A percentile compares a stretch with the other conserved stretches of the same genome.
Evolutionary conservation across 768 basidiomycete species (phyloP).

Genomic region (Amanita subjunquillea): DNA sequence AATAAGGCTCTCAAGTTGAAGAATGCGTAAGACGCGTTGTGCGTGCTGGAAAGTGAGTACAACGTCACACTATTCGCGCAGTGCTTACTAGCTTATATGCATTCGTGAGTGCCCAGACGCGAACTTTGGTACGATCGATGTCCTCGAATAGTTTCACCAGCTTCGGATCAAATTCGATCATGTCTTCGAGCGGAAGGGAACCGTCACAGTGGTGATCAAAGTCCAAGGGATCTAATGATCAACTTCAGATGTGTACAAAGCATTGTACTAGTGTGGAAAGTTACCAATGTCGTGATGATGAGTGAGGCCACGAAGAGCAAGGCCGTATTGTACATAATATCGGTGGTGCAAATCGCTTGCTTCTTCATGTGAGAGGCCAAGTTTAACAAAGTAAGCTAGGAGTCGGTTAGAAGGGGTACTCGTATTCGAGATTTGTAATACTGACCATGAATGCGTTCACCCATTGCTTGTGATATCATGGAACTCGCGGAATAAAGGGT

Average conservation of each 20-base stretch:
- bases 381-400: conserved; percentile 61
- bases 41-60: conserved; percentile 50
- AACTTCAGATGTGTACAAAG: background rate
- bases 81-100: conserved; percentile 60
- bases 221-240: conserved; percentile 54
- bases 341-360: conserved; percentile 58
- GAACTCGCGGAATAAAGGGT: conserved; percentile 74
- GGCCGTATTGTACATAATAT: conserved; percentile 77
- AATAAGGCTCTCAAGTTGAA: conserved; percentile 62
- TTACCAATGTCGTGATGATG: conserved; percentile 70
- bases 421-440: background rate
- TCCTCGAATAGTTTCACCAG: conserved; percentile 65
- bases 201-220: conserved; percentile 82
- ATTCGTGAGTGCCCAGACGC: conserved; percentile 84
- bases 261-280: conserved; percentile 7
- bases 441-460: conserved; percentile 63
- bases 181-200: conserved; percentile 70
- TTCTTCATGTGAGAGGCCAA: conserved; percentile 59
- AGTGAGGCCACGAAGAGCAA: conserved; percentile 70
- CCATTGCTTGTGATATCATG: conserved; percentile 73
- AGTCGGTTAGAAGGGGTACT: background rate
- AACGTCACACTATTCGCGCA: conserved; percentile 1
- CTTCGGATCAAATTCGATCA: conserved; percentile 54
- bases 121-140: conserved; percentile 64
- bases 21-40: conserved; percentile 63